phyloP scores from a whole-genome alignment of 768 basidiomycete genomes.

The Tricholoma sp. region DNA sequence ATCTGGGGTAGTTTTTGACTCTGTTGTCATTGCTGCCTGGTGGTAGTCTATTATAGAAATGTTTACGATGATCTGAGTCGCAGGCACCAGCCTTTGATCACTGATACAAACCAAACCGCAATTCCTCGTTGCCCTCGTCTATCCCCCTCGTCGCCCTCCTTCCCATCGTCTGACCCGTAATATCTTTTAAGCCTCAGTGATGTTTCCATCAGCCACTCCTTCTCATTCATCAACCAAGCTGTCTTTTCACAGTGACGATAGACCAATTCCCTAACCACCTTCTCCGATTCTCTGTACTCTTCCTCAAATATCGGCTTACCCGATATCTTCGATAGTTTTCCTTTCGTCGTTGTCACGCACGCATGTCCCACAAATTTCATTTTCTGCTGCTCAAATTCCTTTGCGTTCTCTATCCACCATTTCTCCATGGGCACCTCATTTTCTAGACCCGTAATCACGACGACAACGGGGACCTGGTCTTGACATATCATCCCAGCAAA shows the following conservation, averaged over 20 bases:
- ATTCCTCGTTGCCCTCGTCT: neutral
- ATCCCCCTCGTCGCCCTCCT: neutral
- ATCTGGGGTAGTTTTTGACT: constrained; percentile 21
- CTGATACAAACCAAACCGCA: neutral
- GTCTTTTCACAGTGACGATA: neutral
- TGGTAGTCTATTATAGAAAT: neutral
- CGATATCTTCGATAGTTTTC: neutral
- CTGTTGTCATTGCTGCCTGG: constrained; percentile 5
- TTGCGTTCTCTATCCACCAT: neutral
- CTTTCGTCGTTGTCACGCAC: neutral
- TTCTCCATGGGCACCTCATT: neutral
- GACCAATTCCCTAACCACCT: neutral
- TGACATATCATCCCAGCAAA: neutral
- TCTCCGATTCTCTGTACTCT: neutral
- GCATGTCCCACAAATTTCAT: neutral
- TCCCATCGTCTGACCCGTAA: neutral
- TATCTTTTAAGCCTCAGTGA: neutral
- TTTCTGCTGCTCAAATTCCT: neutral
- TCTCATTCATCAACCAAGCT: neutral
- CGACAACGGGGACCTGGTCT: neutral
- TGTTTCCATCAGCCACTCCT: neutral
- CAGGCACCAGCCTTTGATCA: no score
- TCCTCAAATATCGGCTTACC: neutral
- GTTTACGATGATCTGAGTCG: no score
- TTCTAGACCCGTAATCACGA: neutral